Evolutionary conservation across 495 filamentous ascomycete species (phyloP).

Genomic region (Parathielavia hyrcaniae): DNA sequence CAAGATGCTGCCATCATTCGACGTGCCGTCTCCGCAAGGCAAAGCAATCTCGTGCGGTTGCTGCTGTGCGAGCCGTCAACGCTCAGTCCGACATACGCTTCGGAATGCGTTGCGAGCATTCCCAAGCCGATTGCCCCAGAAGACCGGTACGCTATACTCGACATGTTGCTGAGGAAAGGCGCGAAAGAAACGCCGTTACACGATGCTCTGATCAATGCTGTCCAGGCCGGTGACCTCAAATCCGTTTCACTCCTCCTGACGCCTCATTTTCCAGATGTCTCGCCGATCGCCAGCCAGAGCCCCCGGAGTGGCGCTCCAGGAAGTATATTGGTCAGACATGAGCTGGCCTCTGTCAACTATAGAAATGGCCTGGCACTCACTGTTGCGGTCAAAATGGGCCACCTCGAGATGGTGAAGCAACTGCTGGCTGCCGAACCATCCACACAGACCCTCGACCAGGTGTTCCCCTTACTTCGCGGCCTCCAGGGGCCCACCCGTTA

Average conservation of each 20-base stretch:
- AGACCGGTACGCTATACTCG: slow-evolving; percentile 37
- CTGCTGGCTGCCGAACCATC: slow-evolving; percentile 39
- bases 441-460: slow-evolving; percentile 32
- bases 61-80: slow-evolving; percentile 33
- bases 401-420: slow-evolving; percentile 34
- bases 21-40: slow-evolving; percentile 33
- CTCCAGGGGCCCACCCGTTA: slow-evolving; percentile 34
- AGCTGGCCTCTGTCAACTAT: slow-evolving; percentile 42
- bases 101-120: slow-evolving; percentile 38
- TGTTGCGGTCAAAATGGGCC: slow-evolving; percentile 35
- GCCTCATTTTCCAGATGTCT: slow-evolving; percentile 34
- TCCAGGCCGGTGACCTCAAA: slow-evolving; percentile 34
- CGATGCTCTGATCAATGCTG: slow-evolving; percentile 40
- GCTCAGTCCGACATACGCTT: slow-evolving; percentile 37
- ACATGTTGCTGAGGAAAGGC: slow-evolving; percentile 38
- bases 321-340: slow-evolving; percentile 35
- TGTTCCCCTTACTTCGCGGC: slow-evolving; percentile 35
- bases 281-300: slow-evolving; percentile 21
- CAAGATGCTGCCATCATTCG: slow-evolving; percentile 37
- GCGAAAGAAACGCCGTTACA: slow-evolving; percentile 35
- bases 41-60: slow-evolving; percentile 36
- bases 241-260: slow-evolving; percentile 39
- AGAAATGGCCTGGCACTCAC: slow-evolving; percentile 39
- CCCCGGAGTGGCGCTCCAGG: slow-evolving; percentile 25
- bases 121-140: slow-evolving; percentile 40